phyloP scores from a whole-genome alignment of 768 basidiomycete species.

The Trametes sanguinea region DNA sequence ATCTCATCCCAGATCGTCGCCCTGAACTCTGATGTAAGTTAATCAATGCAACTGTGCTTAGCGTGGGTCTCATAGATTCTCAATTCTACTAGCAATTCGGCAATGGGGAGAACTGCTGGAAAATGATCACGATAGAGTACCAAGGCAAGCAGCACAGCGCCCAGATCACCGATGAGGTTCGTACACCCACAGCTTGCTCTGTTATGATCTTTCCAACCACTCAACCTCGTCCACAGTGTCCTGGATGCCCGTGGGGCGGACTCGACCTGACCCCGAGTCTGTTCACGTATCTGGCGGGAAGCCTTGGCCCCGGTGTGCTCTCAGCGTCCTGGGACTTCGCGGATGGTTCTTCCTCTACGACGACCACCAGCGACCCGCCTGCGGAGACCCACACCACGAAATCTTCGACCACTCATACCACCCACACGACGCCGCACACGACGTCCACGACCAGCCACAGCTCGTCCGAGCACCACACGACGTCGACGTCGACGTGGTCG shows the following conservation, averaged over 20 bases:
- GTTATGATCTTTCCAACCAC: not conserved
- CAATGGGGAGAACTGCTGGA: slow-evolving; percentile 50
- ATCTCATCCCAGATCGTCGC: slow-evolving; percentile 52
- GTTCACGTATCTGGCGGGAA: slow-evolving; percentile 58
- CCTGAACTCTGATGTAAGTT: slow-evolving; percentile 32
- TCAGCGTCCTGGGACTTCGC: slow-evolving; percentile 61
- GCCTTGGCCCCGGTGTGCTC: slow-evolving; percentile 56
- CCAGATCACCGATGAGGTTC: slow-evolving; percentile 50
- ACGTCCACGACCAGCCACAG: not conserved
- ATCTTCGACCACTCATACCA: slow-evolving; percentile 1
- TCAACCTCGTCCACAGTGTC: slow-evolving; percentile 46
- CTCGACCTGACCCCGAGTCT: slow-evolving; percentile 70
- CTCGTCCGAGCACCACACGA: too few relatives aligned
- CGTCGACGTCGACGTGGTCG: not conserved
- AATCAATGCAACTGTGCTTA: too few relatives aligned
- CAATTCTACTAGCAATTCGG: slow-evolving; percentile 53
- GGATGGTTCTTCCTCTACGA: slow-evolving; percentile 34
- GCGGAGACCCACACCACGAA: slow-evolving; percentile 3
- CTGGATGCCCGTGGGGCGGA: slow-evolving; percentile 60
- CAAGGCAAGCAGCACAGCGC: slow-evolving; percentile 59
- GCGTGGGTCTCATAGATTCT: not conserved
- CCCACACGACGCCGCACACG: not conserved
- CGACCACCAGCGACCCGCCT: not conserved
- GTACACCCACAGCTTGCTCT: not conserved
- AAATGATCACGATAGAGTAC: slow-evolving; percentile 60